These are phyloP conservation scores for Cladosporium sp. DNA, from an alignment of 2,329 filamentous ascomycete species.

Conservation along the genomic window DNA sequence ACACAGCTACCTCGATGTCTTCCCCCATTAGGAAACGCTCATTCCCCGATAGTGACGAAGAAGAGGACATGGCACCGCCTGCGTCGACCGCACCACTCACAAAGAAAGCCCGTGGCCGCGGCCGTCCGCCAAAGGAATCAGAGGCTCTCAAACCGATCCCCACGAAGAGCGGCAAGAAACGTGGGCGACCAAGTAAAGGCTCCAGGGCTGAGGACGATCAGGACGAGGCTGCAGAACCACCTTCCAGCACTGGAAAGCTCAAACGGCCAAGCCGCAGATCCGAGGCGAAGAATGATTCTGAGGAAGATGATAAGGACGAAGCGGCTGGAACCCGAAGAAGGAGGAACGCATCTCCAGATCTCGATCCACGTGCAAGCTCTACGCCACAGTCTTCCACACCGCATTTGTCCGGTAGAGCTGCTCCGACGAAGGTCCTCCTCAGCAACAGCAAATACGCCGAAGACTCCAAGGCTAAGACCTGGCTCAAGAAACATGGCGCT, in stretches of 20 bases:
- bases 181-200: neutral
- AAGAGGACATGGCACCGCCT: neutral
- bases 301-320: neutral
- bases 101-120: neutral
- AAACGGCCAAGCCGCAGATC: neutral
- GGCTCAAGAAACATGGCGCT: conserved; percentile 38
- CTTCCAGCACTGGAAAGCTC: conserved; percentile 10
- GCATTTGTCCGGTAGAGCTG: conserved; percentile 11
- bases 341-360: neutral
- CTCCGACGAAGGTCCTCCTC: conserved; percentile 27
- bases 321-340: neutral
- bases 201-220: neutral
- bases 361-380: neutral
- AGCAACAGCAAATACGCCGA: conserved; percentile 22
- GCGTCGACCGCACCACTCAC: neutral
- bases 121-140: neutral
- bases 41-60: neutral
- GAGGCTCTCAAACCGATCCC: neutral
- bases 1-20: neutral
- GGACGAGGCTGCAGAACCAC: neutral
- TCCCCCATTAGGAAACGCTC: neutral
- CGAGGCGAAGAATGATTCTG: neutral
- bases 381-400: conserved; percentile 9
- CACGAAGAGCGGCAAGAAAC: neutral
- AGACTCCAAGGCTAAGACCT: conserved; percentile 33